Conservation (phyloP, 129 eudicot genomes). For the Lactuca saligna region DNA sequence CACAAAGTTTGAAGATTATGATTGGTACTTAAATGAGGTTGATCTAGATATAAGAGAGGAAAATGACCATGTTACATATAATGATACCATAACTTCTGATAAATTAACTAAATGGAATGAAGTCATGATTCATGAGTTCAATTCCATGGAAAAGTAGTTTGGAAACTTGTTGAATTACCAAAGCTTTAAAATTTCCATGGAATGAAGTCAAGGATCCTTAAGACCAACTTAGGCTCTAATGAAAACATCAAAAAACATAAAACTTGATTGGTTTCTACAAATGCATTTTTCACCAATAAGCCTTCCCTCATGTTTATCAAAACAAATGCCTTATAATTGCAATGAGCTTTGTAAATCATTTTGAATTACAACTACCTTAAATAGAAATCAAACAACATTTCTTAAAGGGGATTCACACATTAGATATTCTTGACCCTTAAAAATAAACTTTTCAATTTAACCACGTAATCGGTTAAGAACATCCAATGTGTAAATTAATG, state of each 20-base stretch:
- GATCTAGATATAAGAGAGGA: background rate
- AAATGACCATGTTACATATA: background rate
- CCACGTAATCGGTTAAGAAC: too few species aligned
- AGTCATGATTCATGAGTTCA: background rate
- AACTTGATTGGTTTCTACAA: background rate
- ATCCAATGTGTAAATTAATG: too few species aligned
- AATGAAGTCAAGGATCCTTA: background rate
- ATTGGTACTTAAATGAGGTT: background rate
- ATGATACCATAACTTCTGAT: background rate
- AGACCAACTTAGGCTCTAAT: background rate
- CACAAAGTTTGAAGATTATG: background rate
- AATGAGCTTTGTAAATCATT: too few species aligned
- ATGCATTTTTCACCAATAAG: too few species aligned
- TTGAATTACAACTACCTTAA: too few species aligned
- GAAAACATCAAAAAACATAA: background rate
- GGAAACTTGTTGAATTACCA: background rate
- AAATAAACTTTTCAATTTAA: too few species aligned
- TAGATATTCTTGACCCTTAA: too few species aligned
- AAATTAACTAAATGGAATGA: background rate
- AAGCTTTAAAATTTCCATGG: background rate
- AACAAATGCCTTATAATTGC: too few species aligned
- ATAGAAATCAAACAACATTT: too few species aligned
- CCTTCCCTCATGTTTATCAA: too few species aligned
- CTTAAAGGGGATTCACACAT: too few species aligned
- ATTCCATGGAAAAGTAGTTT: background rate